These are phyloP conservation scores for Posidonia oceanica DNA, from an alignment of 116 monocot species.

Conservation along the genomic window DNA sequence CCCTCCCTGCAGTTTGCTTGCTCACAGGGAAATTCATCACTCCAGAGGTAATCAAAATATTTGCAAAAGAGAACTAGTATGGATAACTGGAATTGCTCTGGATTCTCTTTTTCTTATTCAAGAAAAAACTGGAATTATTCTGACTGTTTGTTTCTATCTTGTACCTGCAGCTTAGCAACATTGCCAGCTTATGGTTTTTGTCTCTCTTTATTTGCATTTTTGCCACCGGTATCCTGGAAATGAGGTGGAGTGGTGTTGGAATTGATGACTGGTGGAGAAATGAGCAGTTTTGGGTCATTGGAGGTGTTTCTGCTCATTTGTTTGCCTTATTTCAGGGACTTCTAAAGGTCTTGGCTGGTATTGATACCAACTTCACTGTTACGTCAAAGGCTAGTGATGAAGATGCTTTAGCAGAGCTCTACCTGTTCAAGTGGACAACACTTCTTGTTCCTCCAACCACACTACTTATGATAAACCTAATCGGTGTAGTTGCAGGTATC, in stretches of 20 bases:
- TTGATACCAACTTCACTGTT: slow-evolving; percentile 74
- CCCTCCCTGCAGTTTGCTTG: slow-evolving; percentile 76
- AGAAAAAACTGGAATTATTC: not conserved
- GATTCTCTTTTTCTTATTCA: not conserved
- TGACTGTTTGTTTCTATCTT: not conserved
- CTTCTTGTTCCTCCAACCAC: slow-evolving; percentile 77
- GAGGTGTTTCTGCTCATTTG: slow-evolving; percentile 70
- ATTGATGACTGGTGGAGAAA: slow-evolving; percentile 88
- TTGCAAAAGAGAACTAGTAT: too few species aligned
- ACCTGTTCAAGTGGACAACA: slow-evolving; percentile 80
- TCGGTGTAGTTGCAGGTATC: slow-evolving; percentile 69
- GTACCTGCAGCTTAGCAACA: slow-evolving; percentile 56
- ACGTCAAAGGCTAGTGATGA: slow-evolving; percentile 67
- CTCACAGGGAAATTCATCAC: slow-evolving; percentile 88
- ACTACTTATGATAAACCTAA: slow-evolving; percentile 53
- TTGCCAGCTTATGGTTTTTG: slow-evolving; percentile 76
- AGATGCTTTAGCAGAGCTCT: slow-evolving; percentile 59
- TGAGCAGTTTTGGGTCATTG: slow-evolving; percentile 89
- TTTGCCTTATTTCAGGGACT: slow-evolving; percentile 77
- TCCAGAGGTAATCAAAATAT: slow-evolving; percentile 36
- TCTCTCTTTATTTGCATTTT: slow-evolving; percentile 74
- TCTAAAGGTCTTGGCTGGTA: slow-evolving; percentile 69
- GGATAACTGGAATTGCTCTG: too few species aligned
- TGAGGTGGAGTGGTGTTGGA: slow-evolving; percentile 82
- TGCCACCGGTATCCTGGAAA: slow-evolving; percentile 69